Evolutionary conservation across 2,329 filamentous ascomycete genomes (phyloP).

Genomic region (Dothistroma septosporum): DNA sequence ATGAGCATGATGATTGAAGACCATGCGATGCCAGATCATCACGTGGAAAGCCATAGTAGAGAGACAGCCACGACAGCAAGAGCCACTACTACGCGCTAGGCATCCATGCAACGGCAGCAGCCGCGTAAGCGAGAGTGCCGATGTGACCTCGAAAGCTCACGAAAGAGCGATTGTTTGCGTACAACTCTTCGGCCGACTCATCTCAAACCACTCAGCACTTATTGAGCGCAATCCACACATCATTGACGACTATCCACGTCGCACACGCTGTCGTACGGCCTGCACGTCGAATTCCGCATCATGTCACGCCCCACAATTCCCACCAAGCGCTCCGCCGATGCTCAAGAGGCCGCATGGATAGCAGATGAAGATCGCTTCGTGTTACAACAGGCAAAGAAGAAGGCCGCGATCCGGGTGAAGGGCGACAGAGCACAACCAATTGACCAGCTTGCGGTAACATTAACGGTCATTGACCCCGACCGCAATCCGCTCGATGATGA

Average conservation of each 20-base stretch:
- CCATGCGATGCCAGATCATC: background rate
- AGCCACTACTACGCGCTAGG: background rate
- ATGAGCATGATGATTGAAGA: background rate
- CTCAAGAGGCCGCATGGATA: slow-evolving; percentile 63
- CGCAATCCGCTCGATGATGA: slow-evolving; percentile 79
- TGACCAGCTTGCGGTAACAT: slow-evolving; percentile 86
- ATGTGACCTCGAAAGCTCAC: background rate
- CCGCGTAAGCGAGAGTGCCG: background rate
- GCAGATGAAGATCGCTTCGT: slow-evolving; percentile 95
- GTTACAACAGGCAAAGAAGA: slow-evolving; percentile 94
- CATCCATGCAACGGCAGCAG: background rate
- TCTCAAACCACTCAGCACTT: background rate
- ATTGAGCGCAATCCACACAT: background rate
- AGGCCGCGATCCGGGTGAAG: slow-evolving; percentile 89
- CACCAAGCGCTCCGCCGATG: slow-evolving; percentile 43
- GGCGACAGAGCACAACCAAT: slow-evolving; percentile 88
- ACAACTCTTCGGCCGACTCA: background rate
- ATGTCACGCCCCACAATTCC: slow-evolving; percentile 36
- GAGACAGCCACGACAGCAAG: background rate
- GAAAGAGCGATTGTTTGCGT: slow-evolving; percentile 1
- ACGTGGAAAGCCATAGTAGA: background rate
- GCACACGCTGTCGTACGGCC: slow-evolving; percentile 13
- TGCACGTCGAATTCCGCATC: background rate
- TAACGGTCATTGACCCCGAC: slow-evolving; percentile 82
- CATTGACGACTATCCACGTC: background rate